A percentile compares a stretch with the other conserved stretches of the same genome.
Evolutionary conservation across 2,329 filamentous ascomycete species (phyloP).

Genomic region (Alternaria ethzedia): DNA sequence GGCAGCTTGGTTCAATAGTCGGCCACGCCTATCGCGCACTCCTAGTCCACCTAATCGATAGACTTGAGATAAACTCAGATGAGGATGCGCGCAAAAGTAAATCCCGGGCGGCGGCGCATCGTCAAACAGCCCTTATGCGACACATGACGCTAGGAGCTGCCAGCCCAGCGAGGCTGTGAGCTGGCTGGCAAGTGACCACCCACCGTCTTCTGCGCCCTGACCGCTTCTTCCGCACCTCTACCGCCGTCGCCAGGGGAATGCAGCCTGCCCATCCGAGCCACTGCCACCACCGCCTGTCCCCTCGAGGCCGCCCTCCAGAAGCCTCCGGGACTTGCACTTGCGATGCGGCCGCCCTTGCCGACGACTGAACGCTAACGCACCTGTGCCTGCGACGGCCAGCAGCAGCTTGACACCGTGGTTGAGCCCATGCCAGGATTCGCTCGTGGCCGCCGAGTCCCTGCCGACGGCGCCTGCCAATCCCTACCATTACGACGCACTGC

Average conservation of each 20-base stretch:
- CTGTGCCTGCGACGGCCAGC: slow-evolving; percentile 15
- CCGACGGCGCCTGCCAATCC: slow-evolving; percentile 26
- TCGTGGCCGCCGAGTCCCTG: slow-evolving; percentile 21
- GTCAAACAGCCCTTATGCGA: slow-evolving; percentile 36
- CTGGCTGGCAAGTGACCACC: slow-evolving; percentile 30
- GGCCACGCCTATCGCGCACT: neutral
- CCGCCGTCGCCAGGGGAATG: slow-evolving; percentile 33
- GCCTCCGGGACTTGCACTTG: slow-evolving; percentile 10
- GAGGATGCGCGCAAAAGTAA: slow-evolving; percentile 2
- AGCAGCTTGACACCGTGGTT: slow-evolving; percentile 14
- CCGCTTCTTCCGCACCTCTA: slow-evolving; percentile 30
- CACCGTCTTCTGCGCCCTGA: slow-evolving; percentile 23
- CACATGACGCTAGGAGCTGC: slow-evolving; percentile 28
- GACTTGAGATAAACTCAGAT: neutral
- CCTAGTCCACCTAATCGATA: neutral
- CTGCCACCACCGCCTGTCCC: neutral
- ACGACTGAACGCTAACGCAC: slow-evolving; percentile 15
- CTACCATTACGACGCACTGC: slow-evolving; percentile 13
- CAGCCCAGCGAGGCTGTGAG: slow-evolving; percentile 32
- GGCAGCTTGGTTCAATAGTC: neutral
- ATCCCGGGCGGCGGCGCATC: slow-evolving; percentile 22
- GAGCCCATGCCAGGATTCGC: slow-evolving; percentile 12
- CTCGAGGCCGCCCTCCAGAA: slow-evolving; percentile 5
- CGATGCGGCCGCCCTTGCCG: slow-evolving; percentile 28
- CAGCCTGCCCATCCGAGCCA: slow-evolving; percentile 8